These are phyloP conservation scores for Raddia distichophylla DNA, from an alignment of 176 grass and related monocot species.

Conservation along the genomic window DNA sequence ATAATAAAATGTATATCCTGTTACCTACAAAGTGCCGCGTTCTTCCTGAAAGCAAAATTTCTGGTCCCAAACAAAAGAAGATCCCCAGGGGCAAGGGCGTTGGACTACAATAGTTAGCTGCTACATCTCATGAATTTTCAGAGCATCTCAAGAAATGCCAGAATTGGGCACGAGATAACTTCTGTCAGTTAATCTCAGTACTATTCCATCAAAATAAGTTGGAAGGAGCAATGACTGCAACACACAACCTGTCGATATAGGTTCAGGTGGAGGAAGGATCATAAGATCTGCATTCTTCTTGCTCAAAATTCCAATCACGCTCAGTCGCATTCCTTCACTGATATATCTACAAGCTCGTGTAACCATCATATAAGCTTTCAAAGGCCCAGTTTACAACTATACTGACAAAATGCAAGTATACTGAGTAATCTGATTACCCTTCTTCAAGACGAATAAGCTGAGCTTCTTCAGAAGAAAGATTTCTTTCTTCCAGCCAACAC, in stretches of 20 bases:
- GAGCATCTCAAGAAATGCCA: slow-evolving; percentile 43
- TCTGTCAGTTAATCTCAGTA: slow-evolving; percentile 62
- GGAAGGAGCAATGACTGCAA: slow-evolving; percentile 75
- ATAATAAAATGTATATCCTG: slow-evolving; percentile 20
- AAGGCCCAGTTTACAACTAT: slow-evolving; percentile 8
- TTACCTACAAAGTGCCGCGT: slow-evolving; percentile 26
- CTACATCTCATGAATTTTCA: slow-evolving; percentile 43
- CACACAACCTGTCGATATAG: slow-evolving; percentile 73
- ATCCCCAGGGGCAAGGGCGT: slow-evolving; percentile 32
- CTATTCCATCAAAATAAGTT: slow-evolving; percentile 71
- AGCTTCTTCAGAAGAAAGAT: slow-evolving; percentile 69
- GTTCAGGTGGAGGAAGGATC: slow-evolving; percentile 72
- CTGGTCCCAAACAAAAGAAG: slow-evolving; percentile 29
- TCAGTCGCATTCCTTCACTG: slow-evolving; percentile 75
- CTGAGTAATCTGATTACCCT: slow-evolving; percentile 62
- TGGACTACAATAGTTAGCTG: slow-evolving; percentile 37
- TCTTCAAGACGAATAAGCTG: slow-evolving; percentile 74
- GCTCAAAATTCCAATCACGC: slow-evolving; percentile 78
- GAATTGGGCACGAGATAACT: slow-evolving; percentile 56
- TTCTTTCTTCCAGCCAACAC: slow-evolving; percentile 86
- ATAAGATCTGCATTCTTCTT: slow-evolving; percentile 67
- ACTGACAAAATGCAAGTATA: slow-evolving; percentile 13
- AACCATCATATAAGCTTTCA: slow-evolving; percentile 21
- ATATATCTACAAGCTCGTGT: slow-evolving; percentile 61
- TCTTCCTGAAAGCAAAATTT: slow-evolving; percentile 36